Conservation (phyloP, 805 yeast genomes). For the Wickerhamomyces ciferrii region DNA sequence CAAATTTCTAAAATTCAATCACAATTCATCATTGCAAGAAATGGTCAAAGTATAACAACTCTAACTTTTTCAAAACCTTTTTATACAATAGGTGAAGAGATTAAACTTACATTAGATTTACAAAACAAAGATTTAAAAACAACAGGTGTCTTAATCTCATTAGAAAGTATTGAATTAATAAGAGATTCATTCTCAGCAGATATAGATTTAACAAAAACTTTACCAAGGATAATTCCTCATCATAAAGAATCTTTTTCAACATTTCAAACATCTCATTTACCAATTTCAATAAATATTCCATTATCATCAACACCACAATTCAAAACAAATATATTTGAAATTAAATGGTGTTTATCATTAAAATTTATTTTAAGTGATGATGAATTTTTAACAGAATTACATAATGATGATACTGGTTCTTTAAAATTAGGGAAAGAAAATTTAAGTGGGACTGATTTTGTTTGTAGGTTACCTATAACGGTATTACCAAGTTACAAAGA, state of each 20-base stretch:
- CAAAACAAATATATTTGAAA: slow-evolving; percentile 32
- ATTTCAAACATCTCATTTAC: slow-evolving; percentile 21
- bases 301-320: slow-evolving; percentile 32
- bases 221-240: slow-evolving; percentile 14
- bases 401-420: slow-evolving; percentile 31
- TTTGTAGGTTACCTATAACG: slow-evolving; percentile 38
- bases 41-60: slow-evolving; percentile 34
- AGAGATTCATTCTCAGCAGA: slow-evolving; percentile 24
- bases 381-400: slow-evolving; percentile 17
- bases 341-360: slow-evolving; percentile 31
- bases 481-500: slow-evolving; percentile 40
- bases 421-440: slow-evolving; percentile 26
- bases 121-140: slow-evolving; percentile 22
- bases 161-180: slow-evolving; percentile 31
- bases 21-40: slow-evolving; percentile 34
- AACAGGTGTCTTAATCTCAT: slow-evolving; percentile 29
- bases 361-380: slow-evolving; percentile 28
- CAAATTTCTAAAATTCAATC: slow-evolving; percentile 24
- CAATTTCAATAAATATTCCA: slow-evolving; percentile 29
- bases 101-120: not conserved
- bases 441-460: slow-evolving; percentile 34
- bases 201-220: slow-evolving; percentile 3
- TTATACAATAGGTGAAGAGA: slow-evolving; percentile 23
- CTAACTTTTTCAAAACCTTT: slow-evolving; percentile 33
- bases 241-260: slow-evolving; percentile 26